These are phyloP conservation scores for Ilex asprella DNA, from an alignment of 257 asterid species.

Conservation along the genomic window DNA sequence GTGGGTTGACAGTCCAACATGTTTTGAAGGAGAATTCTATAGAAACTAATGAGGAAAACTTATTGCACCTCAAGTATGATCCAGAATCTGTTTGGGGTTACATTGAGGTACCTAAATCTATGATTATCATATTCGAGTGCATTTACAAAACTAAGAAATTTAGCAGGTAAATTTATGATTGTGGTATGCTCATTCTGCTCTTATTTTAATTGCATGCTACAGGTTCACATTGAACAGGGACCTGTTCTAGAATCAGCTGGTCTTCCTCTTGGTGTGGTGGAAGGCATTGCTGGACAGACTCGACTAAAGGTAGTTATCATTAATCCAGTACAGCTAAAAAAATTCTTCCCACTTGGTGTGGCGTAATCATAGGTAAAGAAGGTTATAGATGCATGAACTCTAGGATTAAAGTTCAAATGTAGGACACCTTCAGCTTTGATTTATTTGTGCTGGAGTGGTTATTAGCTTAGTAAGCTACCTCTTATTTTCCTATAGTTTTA, in stretches of 20 bases:
- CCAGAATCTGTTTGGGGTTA: constrained; percentile 85
- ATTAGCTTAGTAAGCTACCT: no score
- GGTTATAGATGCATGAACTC: no score
- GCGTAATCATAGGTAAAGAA: no score
- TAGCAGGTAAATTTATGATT: neutral
- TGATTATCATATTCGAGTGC: constrained; percentile 1
- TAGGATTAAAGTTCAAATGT: no score
- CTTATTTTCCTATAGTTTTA: no score
- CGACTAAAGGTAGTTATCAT: constrained; percentile 56
- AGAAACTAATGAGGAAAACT: constrained; percentile 60
- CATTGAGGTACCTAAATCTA: constrained; percentile 51
- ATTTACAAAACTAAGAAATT: no score
- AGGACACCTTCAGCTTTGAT: no score
- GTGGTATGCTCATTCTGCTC: constrained; percentile 10
- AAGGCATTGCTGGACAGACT: constrained; percentile 98
- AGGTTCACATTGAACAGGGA: constrained; percentile 99
- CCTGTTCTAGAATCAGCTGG: constrained; percentile 89
- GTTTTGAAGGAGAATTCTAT: constrained; percentile 67
- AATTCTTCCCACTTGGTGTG: no score
- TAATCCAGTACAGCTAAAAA: no score
- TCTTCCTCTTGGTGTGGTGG: constrained; percentile 82
- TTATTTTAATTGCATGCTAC: constrained; percentile 19
- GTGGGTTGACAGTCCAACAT: constrained; percentile 93
- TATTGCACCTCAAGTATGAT: constrained; percentile 77
- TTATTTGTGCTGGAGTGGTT: no score